Evolutionary conservation across 2,329 filamentous ascomycete species (phyloP).

Genomic region (Grosmannia serpens): DNA sequence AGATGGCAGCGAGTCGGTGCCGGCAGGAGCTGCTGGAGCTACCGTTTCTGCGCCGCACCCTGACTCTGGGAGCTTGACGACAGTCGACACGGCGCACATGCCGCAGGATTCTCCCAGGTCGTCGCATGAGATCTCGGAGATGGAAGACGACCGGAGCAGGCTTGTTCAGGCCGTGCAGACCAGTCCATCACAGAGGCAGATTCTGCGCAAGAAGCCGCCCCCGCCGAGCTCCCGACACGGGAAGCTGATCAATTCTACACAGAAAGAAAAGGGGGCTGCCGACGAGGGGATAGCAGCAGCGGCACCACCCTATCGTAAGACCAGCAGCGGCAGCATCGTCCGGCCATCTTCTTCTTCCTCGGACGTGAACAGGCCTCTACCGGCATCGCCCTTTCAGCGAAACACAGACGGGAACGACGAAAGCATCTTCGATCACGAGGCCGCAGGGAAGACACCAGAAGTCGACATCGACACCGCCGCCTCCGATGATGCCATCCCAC

Average conservation of each 20-base stretch:
- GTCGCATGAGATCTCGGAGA: slow-evolving; percentile 46
- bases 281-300: slow-evolving; percentile 16
- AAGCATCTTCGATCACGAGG: slow-evolving; percentile 42
- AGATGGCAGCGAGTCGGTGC: slow-evolving; percentile 19
- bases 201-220: slow-evolving; percentile 48
- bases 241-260: slow-evolving; percentile 51
- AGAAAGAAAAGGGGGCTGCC: slow-evolving; percentile 21
- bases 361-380: slow-evolving; percentile 52
- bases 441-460: slow-evolving; percentile 40
- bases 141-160: slow-evolving; percentile 30
- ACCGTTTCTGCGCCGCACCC: neutral
- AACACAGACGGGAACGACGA: slow-evolving; percentile 36
- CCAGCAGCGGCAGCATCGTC: neutral
- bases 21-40: slow-evolving; percentile 14
- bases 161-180: slow-evolving; percentile 13
- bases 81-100: slow-evolving; percentile 31
- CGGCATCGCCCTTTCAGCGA: slow-evolving; percentile 37
- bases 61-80: slow-evolving; percentile 39
- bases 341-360: slow-evolving; percentile 27
- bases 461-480: slow-evolving; percentile 17
- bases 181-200: slow-evolving; percentile 8
- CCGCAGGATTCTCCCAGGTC: slow-evolving; percentile 41
- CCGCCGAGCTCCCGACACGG: slow-evolving; percentile 70
- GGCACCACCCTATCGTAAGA: neutral
- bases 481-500: slow-evolving; percentile 17